These are phyloP conservation scores for Clonostachys sp. DNA, from an alignment of 2,329 filamentous ascomycete species.

Conservation along the genomic window DNA sequence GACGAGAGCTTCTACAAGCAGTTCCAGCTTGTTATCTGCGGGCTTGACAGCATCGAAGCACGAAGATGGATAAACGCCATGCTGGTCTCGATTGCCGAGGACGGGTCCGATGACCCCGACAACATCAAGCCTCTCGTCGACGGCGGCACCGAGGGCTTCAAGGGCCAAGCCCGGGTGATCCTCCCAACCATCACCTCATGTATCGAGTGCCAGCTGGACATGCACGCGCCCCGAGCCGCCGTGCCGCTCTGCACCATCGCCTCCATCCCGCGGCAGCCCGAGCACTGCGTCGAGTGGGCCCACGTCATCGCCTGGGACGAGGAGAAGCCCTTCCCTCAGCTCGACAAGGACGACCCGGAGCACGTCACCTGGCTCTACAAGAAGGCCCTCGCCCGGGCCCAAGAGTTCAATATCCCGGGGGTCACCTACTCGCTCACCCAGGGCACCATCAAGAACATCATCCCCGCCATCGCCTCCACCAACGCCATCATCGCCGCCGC, in stretches of 20 bases:
- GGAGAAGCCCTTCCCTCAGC: constrained; percentile 73
- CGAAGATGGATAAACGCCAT: constrained; percentile 98
- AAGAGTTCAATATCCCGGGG: constrained; percentile 85
- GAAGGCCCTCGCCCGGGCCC: constrained; percentile 73
- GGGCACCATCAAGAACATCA: constrained; percentile 98
- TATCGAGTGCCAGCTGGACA: constrained; percentile 97
- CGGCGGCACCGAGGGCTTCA: constrained; percentile 97
- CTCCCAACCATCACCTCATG: constrained; percentile 90
- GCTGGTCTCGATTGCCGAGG: constrained; percentile 84
- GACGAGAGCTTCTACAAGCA: constrained; percentile 96
- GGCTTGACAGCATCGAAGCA: constrained; percentile 94
- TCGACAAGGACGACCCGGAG: constrained; percentile 94
- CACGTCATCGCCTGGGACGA: constrained; percentile 97
- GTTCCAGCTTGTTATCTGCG: constrained; percentile 90
- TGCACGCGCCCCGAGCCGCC: constrained; percentile 96
- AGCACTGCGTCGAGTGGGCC: constrained; percentile 98
- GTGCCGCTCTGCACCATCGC: constrained; percentile 95
- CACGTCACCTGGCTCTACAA: constrained; percentile 97
- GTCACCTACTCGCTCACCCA: constrained; percentile 96
- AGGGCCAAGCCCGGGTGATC: constrained; percentile 91
- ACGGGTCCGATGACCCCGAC: constrained; percentile 63
- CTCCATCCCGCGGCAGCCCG: constrained; percentile 91
- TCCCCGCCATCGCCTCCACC: constrained; percentile 94
- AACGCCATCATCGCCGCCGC: constrained; percentile 95
- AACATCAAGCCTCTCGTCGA: constrained; percentile 91